Evolutionary conservation across 805 yeast species (phyloP).

Genomic region (Priceomyces castillae): DNA sequence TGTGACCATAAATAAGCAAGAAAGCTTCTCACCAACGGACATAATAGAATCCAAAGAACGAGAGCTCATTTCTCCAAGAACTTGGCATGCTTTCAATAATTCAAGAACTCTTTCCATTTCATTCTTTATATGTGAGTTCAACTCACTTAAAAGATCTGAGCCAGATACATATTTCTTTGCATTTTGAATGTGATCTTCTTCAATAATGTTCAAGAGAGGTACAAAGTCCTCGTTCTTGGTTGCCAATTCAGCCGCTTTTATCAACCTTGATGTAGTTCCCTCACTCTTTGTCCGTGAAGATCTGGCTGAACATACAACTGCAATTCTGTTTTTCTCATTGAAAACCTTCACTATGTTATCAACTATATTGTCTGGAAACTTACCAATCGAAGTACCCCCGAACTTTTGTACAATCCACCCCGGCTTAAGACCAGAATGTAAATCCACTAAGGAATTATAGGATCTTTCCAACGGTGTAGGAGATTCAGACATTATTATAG

Average conservation of each 20-base stretch:
- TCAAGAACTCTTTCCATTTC: conserved; percentile 71
- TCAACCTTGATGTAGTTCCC: conserved; percentile 88
- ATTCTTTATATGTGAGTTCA: conserved; percentile 55
- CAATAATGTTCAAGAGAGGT: conserved; percentile 60
- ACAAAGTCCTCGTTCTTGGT: conserved; percentile 58
- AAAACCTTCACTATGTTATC: conserved; percentile 77
- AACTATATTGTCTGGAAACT: conserved; percentile 82
- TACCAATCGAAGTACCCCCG: conserved; percentile 97
- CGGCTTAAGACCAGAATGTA: conserved; percentile 18
- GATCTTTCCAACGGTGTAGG: conserved; percentile 27
- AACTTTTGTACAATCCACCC: conserved; percentile 75
- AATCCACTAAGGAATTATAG: conserved; percentile 42
- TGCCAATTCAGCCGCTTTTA: conserved; percentile 81
- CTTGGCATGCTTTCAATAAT: conserved; percentile 79
- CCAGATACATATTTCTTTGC: conserved; percentile 55
- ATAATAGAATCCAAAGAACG: conserved; percentile 86
- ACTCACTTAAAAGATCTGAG: conserved; percentile 44
- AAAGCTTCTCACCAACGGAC: conserved; percentile 91
- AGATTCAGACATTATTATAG: conserved; percentile 18
- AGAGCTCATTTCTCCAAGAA: conserved; percentile 87
- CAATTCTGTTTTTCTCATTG: conserved; percentile 62
- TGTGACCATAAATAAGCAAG: conserved; percentile 86
- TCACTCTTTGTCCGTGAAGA: conserved; percentile 88
- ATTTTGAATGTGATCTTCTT: conserved; percentile 74
- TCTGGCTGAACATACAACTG: conserved; percentile 95